Base-by-base conservation (phyloP, 2,329 filamentous ascomycete genomes). In the Fusarium globosum region DNA sequence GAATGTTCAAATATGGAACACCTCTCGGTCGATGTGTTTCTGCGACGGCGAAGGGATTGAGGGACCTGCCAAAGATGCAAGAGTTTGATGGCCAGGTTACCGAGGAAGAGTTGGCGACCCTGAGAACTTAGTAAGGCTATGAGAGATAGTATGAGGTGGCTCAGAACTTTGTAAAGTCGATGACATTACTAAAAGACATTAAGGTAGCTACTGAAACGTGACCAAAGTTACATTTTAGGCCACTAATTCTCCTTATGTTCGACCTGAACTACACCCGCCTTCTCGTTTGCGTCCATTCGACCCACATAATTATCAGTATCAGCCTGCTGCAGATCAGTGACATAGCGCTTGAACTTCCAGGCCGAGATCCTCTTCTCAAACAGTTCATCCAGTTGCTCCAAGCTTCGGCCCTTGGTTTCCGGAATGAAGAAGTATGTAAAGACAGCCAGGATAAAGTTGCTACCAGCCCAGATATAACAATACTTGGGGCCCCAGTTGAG, bases 1-100 rank as follows among this genome's bases (percentile, higher is more conserved):
- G 72, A 6, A 68, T 71, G 9, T 76, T 73, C 6, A 75, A 73
- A 48, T 21, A 65, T 18, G 76, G 73, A 5, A 73, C 73, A 0
- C 38, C 45, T 6, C 58, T 75, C 6, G 61, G 65, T 30, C 83
- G 26, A 76, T 56, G 38, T n/a, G 68, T 72, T 35, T 74, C 76
- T 6, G 74, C 69, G 1, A 75, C 76, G 2, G 76, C 69, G 0
- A 60, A 67, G 26, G 57, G 57, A 1, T 39, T 78, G 28, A 72
- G 51, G 35, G 45, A 56, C 2, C 10, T 76, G 14, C 33, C 42
- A 1, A 77, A 78, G 52, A 30, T 69, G 57, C 63, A 70, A 16
- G 71, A 55, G 20, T 69, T 76, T 38, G 61, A 67, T 20, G 64
- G 57, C 0, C 10, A 51, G 12, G 73, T 65, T 4, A n/a, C 26